Conservation (phyloP, 2,329 filamentous ascomycete species). For the Neofusicoccum sp. region DNA sequence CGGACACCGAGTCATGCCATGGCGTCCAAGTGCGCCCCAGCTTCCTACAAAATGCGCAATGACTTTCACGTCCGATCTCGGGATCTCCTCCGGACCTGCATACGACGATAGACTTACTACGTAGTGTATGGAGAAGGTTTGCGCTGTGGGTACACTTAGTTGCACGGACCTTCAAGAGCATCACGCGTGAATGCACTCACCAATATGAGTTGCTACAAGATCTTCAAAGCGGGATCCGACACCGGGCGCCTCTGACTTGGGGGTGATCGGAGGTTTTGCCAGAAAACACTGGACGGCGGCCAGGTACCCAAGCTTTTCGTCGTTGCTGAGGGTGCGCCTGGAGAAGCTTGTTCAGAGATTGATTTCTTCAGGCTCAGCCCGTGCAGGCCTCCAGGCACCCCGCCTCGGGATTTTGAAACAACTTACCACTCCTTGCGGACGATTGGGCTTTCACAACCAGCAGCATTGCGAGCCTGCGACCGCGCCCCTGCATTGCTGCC, state of each 20-base stretch:
- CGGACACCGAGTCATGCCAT: too few relatives aligned
- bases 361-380: background rate
- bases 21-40: too few relatives aligned
- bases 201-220: slow-evolving; percentile 36
- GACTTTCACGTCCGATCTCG: background rate
- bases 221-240: slow-evolving; percentile 37
- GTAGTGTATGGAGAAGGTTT: slow-evolving; percentile 4
- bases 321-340: slow-evolving; percentile 27
- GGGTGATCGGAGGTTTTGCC: slow-evolving; percentile 31
- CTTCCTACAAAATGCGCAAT: background rate
- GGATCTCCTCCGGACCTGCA: background rate
- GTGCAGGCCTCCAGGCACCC: background rate
- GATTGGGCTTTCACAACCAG: background rate
- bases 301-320: slow-evolving; percentile 35
- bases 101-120: background rate
- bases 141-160: background rate
- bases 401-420: background rate
- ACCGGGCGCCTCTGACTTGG: slow-evolving; percentile 28
- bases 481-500: background rate
- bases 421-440: slow-evolving; percentile 14
- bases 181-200: slow-evolving; percentile 28
- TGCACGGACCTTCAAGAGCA: background rate
- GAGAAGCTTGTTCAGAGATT: background rate
- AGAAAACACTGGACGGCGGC: slow-evolving; percentile 35
- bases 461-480: background rate